Conservation (phyloP, 805 yeast genomes). For the Priceomyces castillae region DNA sequence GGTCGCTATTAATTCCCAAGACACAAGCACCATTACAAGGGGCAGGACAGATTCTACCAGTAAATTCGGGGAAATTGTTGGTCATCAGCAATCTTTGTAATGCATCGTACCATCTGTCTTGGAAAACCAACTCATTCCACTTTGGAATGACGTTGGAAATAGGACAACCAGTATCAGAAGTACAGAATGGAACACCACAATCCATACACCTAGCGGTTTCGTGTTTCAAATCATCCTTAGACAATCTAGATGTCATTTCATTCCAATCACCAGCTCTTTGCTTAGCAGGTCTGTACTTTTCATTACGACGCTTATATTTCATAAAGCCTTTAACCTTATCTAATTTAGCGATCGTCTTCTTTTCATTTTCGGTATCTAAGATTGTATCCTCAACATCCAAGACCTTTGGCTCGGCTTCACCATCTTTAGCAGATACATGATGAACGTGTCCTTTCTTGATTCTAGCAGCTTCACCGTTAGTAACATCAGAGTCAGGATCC, state of each 20-base stretch:
- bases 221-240: conserved; percentile 80
- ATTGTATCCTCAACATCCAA: conserved; percentile 88
- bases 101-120: conserved; percentile 93
- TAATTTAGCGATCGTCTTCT: conserved; percentile 57
- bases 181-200: conserved; percentile 99
- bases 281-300: conserved; percentile 76
- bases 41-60: conserved; percentile 98
- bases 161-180: conserved; percentile 97
- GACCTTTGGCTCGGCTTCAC: conserved; percentile 70
- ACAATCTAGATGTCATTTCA: conserved; percentile 76
- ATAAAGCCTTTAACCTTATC: conserved; percentile 89
- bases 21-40: conserved; percentile 98
- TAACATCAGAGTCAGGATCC: conserved; percentile 81
- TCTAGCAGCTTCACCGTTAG: conserved; percentile 80
- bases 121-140: conserved; percentile 95
- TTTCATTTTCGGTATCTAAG: conserved; percentile 62
- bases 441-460: conserved; percentile 51
- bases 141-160: conserved; percentile 95
- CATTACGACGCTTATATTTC: conserved; percentile 88
- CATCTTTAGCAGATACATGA: conserved; percentile 24
- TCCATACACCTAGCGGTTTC: conserved; percentile 99
- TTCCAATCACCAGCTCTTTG: conserved; percentile 87
- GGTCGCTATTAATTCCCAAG: conserved; percentile 87
- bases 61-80: conserved; percentile 97
- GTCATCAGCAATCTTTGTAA: conserved; percentile 90